Base-by-base conservation (phyloP, 441 rosid species). In the Sinapis alba region DNA sequence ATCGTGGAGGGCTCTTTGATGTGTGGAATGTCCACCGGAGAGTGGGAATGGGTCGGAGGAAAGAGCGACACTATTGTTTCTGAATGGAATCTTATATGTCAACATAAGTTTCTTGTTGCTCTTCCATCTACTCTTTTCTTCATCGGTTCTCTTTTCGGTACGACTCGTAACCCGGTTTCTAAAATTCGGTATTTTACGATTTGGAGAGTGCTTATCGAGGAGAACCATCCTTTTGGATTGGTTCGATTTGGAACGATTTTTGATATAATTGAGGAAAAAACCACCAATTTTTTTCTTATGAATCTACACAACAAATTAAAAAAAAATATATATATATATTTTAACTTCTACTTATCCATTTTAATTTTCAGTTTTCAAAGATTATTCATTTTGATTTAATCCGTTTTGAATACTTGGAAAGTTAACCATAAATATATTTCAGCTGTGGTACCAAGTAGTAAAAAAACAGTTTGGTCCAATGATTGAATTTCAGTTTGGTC, bases 41-140 rank as follows among this genome's bases (percentile, higher is more conserved):
- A 76, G 6, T 87, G 94, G 94, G 89, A 86, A 66, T 88, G 93
- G 93, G 65, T 84, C 10, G 89, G 87, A n/a, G 89, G 86, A 2
- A 69, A 62, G 16, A 74, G 27, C 15, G 78, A 81, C 57, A 87
- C 90, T 50, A 78, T 77, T 6, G 80, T 89, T 32, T 83, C 93
- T 1, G 93, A 89, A 56, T 89, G 93, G 93, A 73, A 75, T 65
- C 93, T 91, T 15, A 62, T 87, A 0, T 88, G 95, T 63, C 77
- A 89, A 62, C 87, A 82, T 53, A 88, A 79, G 79, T 87, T 86
- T 70, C 82, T 91, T 28, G 89, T 88, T 24, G 89, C 95, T 7
- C 24, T 89, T 15, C 97, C 97, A 0, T 85, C 90, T 4, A 86
- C 92, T 4, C 84, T 86, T 45, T 89, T 91, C 82, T 91, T 91